These are phyloP conservation scores for Teratosphaeria epicoccoides DNA, from an alignment of 2,329 filamentous ascomycete species.

Conservation along the genomic window DNA sequence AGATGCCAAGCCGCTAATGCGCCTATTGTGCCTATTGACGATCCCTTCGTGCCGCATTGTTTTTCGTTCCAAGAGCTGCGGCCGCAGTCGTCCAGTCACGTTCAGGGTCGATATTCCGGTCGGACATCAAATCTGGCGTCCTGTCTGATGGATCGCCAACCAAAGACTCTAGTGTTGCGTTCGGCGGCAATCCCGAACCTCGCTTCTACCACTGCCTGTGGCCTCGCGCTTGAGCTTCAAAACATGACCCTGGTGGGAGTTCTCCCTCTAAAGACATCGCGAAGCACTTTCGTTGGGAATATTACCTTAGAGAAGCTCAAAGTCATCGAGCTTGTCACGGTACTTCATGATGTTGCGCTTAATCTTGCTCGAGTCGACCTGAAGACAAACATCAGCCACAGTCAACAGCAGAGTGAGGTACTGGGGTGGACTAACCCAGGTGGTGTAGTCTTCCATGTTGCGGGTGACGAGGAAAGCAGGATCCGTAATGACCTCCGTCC, in stretches of 20 bases:
- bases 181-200: too few species aligned
- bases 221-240: not conserved
- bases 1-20: not conserved
- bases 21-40: not conserved
- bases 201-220: too few species aligned
- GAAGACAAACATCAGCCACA: conserved; percentile 28
- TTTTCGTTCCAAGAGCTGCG: not conserved
- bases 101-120: not conserved
- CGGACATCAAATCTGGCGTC: not conserved
- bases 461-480: conserved; percentile 74
- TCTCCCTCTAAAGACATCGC: not conserved
- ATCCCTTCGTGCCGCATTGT: not conserved
- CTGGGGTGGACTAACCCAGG: conserved; percentile 24
- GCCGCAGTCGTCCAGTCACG: not conserved
- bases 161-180: too few species aligned
- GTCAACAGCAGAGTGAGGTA: not conserved
- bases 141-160: too few species aligned
- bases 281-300: not conserved
- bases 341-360: conserved; percentile 94
- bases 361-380: conserved; percentile 93
- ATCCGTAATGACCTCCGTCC: conserved; percentile 82
- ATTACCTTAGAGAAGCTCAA: conserved; percentile 66
- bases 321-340: conserved; percentile 89
- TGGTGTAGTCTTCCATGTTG: conserved; percentile 90
- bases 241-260: not conserved